Evolutionary conservation across 1,284 basidiomycete species (phyloP).

Genomic region (Pholiota adiposa): DNA sequence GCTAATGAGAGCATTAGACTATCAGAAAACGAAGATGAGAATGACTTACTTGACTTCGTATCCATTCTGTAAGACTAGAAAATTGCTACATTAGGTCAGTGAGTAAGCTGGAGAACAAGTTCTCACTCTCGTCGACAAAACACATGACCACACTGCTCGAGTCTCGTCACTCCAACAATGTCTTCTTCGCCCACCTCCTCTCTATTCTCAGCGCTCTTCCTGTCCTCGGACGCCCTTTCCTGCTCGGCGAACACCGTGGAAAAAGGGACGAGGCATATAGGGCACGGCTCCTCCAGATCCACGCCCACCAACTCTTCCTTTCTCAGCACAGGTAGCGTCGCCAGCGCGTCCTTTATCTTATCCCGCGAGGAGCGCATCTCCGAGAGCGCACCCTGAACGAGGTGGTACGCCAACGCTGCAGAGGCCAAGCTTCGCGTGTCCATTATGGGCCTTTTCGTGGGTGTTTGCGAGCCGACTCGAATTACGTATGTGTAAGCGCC

Average conservation of each 20-base stretch:
- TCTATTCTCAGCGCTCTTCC: constrained; percentile 2
- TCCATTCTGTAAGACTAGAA: constrained; percentile 65
- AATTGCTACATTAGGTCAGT: constrained; percentile 6
- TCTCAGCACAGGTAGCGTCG: constrained; percentile 47
- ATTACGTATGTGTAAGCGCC: too few relatives aligned
- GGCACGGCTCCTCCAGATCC: constrained; percentile 56
- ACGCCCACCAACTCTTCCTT: constrained; percentile 36
- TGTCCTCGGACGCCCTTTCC: constrained; percentile 12
- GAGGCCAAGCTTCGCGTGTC: constrained; percentile 2
- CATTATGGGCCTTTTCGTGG: too few relatives aligned
- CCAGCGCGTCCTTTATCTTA: constrained; percentile 37
- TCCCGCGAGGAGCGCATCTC: constrained; percentile 25
- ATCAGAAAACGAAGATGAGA: background rate
- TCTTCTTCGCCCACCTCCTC: constrained; percentile 28
- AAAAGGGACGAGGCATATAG: constrained; percentile 65
- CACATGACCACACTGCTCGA: constrained; percentile 62
- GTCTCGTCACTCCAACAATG: constrained; percentile 55
- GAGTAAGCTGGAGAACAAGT: background rate
- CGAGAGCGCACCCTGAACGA: constrained; percentile 28
- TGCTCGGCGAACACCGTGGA: constrained; percentile 43
- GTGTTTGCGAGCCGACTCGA: too few relatives aligned
- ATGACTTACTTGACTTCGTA: constrained; percentile 51
- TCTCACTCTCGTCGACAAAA: constrained; percentile 70
- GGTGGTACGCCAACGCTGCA: constrained; percentile 23
- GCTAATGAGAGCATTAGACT: constrained; percentile 39